A percentile compares a stretch with the other conserved stretches of the same genome.
phyloP scores from a whole-genome alignment of 1,139 yeast genomes.

The Yamadazyma kanchanaburiensis region DNA sequence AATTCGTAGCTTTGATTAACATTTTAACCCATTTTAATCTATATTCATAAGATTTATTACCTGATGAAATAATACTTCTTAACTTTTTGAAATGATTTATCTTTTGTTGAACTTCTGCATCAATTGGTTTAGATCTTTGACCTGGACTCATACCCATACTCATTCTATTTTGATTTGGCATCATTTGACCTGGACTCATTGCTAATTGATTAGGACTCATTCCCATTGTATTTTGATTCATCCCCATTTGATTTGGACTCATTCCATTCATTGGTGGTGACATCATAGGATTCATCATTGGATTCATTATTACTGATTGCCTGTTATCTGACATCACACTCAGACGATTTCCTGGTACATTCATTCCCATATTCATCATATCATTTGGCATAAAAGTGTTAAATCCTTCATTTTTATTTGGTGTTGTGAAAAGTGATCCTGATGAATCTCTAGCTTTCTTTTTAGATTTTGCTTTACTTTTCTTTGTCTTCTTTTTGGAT shows the following conservation, averaged over 20 bases:
- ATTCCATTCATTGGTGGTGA: conserved; percentile 1
- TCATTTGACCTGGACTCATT: conserved; percentile 1
- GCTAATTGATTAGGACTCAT: conserved; percentile 6
- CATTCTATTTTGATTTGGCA: neutral
- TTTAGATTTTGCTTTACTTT: conserved; percentile 6
- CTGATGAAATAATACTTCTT: conserved; percentile 38
- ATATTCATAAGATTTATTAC: conserved; percentile 42
- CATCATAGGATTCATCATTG: conserved; percentile 3
- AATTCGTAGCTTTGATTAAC: conserved; percentile 41
- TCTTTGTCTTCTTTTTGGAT: conserved; percentile 6
- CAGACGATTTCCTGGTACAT: conserved; percentile 14
- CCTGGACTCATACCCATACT: conserved; percentile 1
- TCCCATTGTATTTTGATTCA: conserved; percentile 1
- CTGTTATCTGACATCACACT: conserved; percentile 14
- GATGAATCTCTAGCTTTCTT: conserved; percentile 1
- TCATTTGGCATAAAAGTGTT: neutral
- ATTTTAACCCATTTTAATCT: conserved; percentile 45
- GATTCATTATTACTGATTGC: neutral
- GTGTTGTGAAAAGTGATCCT: neutral
- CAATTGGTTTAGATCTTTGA: conserved; percentile 8
- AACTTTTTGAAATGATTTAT: conserved; percentile 35
- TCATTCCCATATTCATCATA: conserved; percentile 2
- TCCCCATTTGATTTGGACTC: conserved; percentile 2
- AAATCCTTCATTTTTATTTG: neutral
- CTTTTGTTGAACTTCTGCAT: conserved; percentile 25